Conservation (phyloP, 163 green algal species). For the Scenedesmus sp. region DNA sequence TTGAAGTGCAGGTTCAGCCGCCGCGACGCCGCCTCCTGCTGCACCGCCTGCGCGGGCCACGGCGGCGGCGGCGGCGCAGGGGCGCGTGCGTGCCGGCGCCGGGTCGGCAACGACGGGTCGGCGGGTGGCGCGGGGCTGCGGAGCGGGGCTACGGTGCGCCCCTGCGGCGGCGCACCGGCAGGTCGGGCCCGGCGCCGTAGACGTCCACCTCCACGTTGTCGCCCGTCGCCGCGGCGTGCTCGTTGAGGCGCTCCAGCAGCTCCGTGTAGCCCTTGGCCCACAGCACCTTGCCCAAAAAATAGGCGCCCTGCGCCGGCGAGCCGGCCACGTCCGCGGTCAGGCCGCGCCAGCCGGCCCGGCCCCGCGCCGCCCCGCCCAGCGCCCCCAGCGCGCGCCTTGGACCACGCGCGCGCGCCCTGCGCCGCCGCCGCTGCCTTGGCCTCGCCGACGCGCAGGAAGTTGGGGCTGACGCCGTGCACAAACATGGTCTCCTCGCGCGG, state of each 20-base stretch:
- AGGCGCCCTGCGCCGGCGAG: conserved; percentile 69
- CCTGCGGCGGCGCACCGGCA: conserved; percentile 41
- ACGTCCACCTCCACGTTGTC: conserved; percentile 75
- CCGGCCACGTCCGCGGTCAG: too few relatives aligned
- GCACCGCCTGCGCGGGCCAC: conserved; percentile 41
- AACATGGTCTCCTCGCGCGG: conserved; percentile 69
- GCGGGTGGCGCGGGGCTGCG: too few relatives aligned
- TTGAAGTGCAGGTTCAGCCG: conserved; percentile 79
- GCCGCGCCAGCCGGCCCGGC: too few relatives aligned
- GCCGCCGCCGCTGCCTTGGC: conserved; percentile 24
- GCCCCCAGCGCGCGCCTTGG: conserved; percentile 12
- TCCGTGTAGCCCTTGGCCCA: conserved; percentile 96
- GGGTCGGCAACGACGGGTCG: too few relatives aligned
- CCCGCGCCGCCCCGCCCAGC: too few relatives aligned
- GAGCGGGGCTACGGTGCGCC: too few relatives aligned
- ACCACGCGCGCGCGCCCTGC: conserved; percentile 18
- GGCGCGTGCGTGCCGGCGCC: too few relatives aligned
- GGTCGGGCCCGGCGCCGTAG: conserved; percentile 85
- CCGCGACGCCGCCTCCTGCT: conserved; percentile 45
- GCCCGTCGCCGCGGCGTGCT: conserved; percentile 61
- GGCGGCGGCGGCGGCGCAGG: too few relatives aligned
- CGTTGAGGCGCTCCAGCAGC: conserved; percentile 81
- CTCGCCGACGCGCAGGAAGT: conserved; percentile 35
- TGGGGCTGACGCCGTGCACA: conserved; percentile 43
- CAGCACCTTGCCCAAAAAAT: conserved; percentile 95